Evolutionary conservation across 2,329 filamentous ascomycete species (phyloP).

Genomic region (Beauveria sp.): DNA sequence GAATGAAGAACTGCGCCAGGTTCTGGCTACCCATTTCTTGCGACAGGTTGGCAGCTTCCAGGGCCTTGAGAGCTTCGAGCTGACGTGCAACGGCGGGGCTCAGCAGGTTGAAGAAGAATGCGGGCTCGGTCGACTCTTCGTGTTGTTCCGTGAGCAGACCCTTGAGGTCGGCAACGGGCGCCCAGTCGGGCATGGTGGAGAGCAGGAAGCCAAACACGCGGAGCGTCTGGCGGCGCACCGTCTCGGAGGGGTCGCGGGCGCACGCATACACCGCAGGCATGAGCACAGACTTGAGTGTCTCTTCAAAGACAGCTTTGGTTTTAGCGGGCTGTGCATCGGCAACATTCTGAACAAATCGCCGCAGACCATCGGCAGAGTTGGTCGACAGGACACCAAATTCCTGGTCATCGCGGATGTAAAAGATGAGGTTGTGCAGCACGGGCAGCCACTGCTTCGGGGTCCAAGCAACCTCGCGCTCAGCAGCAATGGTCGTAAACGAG

Average conservation of each 20-base stretch:
- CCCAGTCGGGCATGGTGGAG: slow-evolving; percentile 60
- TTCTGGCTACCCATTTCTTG: slow-evolving; percentile 66
- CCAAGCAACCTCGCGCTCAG: slow-evolving; percentile 49
- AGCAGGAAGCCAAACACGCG: slow-evolving; percentile 73
- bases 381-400: slow-evolving; percentile 75
- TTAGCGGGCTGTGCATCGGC: slow-evolving; percentile 29
- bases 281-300: slow-evolving; percentile 56
- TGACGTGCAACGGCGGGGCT: slow-evolving; percentile 85
- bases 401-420: slow-evolving; percentile 75
- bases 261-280: slow-evolving; percentile 71
- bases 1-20: slow-evolving; percentile 79
- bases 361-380: slow-evolving; percentile 75
- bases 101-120: slow-evolving; percentile 88
- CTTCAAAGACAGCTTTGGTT: slow-evolving; percentile 42
- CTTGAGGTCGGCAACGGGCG: slow-evolving; percentile 65
- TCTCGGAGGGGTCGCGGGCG: slow-evolving; percentile 69
- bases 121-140: slow-evolving; percentile 57
- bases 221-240: slow-evolving; percentile 76
- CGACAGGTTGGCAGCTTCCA: slow-evolving; percentile 60
- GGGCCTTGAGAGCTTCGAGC: slow-evolving; percentile 70
- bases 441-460: slow-evolving; percentile 76
- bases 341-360: slow-evolving; percentile 64
- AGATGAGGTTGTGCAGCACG: slow-evolving; percentile 81
- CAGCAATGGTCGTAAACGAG: slow-evolving; percentile 68
- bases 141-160: slow-evolving; percentile 53